These are phyloP conservation scores for Luvunga scandens DNA, from an alignment of 345 rosid species.

Conservation along the genomic window DNA sequence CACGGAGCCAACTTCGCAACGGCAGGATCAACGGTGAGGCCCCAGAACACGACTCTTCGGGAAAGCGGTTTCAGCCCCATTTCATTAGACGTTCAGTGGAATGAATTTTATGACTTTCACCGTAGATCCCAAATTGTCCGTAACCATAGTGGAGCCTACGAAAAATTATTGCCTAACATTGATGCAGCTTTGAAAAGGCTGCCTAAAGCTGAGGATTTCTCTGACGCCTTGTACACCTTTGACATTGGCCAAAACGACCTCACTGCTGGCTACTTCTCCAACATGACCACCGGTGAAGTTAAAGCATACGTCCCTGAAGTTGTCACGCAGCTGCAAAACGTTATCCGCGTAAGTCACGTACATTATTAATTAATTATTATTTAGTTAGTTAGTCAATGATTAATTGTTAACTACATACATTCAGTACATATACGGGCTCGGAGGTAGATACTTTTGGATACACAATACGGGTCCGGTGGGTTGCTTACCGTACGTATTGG, in stretches of 20 bases:
- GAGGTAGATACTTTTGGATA: slow-evolving; percentile 63
- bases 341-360: slow-evolving; percentile 29
- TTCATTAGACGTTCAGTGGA: slow-evolving; percentile 66
- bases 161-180: slow-evolving; percentile 38
- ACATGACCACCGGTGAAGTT: slow-evolving; percentile 44
- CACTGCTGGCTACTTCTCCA: slow-evolving; percentile 48
- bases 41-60: slow-evolving; percentile 60
- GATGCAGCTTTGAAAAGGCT: slow-evolving; percentile 36
- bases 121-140: slow-evolving; percentile 59
- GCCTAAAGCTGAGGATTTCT: slow-evolving; percentile 46
- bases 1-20: slow-evolving; percentile 94
- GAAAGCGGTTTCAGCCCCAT: slow-evolving; percentile 86
- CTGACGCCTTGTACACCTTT: slow-evolving; percentile 55
- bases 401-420: neutral
- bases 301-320: slow-evolving; percentile 46
- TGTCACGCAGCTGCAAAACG: slow-evolving; percentile 37
- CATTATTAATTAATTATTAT: too few species aligned
- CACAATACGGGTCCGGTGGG: slow-evolving; percentile 76
- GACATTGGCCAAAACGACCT: slow-evolving; percentile 83
- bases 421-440: slow-evolving; percentile 43
- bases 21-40: slow-evolving; percentile 83
- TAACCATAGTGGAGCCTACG: slow-evolving; percentile 41
- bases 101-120: slow-evolving; percentile 53
- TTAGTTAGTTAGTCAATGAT: neutral
- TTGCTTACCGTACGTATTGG: slow-evolving; percentile 60